A percentile compares a stretch with the other conserved stretches of the same genome.
Evolutionary conservation across 768 basidiomycete species (phyloP).

Genomic region (Hericium erinaceus): DNA sequence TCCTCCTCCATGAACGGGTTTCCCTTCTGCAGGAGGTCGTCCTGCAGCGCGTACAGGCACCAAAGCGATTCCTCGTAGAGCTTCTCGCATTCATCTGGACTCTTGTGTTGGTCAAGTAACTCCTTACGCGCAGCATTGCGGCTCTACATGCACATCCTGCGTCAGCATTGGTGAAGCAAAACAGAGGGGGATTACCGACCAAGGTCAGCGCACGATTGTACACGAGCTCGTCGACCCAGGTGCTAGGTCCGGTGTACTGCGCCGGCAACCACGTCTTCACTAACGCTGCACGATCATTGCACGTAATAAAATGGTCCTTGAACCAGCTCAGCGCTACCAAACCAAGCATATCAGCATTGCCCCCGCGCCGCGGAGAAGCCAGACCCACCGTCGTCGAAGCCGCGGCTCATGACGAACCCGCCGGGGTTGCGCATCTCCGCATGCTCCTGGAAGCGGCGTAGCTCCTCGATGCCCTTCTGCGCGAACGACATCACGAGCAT

Average conservation of each 20-base stretch:
- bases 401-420: constrained; percentile 66
- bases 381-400: constrained; percentile 66
- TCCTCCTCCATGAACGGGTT: constrained; percentile 85
- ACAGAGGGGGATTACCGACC: constrained; percentile 36
- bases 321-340: constrained; percentile 75
- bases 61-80: constrained; percentile 92
- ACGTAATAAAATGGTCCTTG: constrained; percentile 88
- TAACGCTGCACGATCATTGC: constrained; percentile 81
- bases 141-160: constrained; percentile 42
- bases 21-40: constrained; percentile 72
- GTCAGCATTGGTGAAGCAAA: neutral
- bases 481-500: constrained; percentile 89
- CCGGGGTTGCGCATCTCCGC: constrained; percentile 74
- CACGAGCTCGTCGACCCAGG: constrained; percentile 82
- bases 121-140: constrained; percentile 90
- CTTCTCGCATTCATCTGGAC: constrained; percentile 81
- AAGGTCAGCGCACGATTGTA: constrained; percentile 86
- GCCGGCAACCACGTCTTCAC: constrained; percentile 84
- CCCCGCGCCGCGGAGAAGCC: constrained; percentile 8
- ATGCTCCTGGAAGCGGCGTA: constrained; percentile 72
- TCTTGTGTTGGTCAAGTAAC: constrained; percentile 65
- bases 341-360: constrained; percentile 10
- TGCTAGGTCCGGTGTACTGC: constrained; percentile 73
- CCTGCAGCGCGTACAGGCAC: constrained; percentile 88
- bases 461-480: constrained; percentile 83